Evolutionary conservation across 1,284 basidiomycete genomes (phyloP), one percentile per base, ranked within the genome.

Genomic region (Singerocomus rubriflavus): DNA sequence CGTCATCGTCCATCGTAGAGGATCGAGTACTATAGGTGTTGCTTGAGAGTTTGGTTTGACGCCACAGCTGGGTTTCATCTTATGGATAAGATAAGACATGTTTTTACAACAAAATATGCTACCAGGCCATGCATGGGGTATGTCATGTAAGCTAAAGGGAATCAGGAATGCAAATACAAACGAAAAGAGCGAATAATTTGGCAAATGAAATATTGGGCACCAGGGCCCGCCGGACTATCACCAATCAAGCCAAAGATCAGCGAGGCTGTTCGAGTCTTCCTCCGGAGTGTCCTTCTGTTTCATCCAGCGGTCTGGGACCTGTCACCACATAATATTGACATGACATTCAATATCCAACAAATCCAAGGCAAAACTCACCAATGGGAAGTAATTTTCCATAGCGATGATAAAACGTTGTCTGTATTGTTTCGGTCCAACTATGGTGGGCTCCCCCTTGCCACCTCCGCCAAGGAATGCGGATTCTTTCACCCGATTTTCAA

Each of bases 401-500:
- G 93, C 92, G 46, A 84, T 85, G 39, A 93, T 76, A 73, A 97
- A 97, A 26, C 94, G 82, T 48, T 90, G 85, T 50, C 91, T 82
- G 70, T 96, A 93, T 68, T 91, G 83, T 60, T 80, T 84, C 6
- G 86, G 87, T 4, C 92, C 93, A 26, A 98, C 88, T 61, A 97
- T 94, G 0, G 94, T 97, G 0, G 93, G 93, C 57, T 94, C 93
- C 17, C 91, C 91, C 61, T 83, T 86, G 32, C 84, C 84, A 40
- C 77, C 84, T 21, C 81, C 84, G 48, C 92, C 91, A 16, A 98
- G 76, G 69, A 95, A 92, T 0, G 90, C 80, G 2, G 91, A 88
- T 63, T 98, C 96, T 67, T 98, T 99, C 43, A 98, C 93, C 88
- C 93, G 96, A 58, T 87, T 96, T 71, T 99, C 96, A 26, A 98